phyloP scores from a whole-genome alignment of 2,329 filamentous ascomycete genomes.

The Sarocladium oryzae region DNA sequence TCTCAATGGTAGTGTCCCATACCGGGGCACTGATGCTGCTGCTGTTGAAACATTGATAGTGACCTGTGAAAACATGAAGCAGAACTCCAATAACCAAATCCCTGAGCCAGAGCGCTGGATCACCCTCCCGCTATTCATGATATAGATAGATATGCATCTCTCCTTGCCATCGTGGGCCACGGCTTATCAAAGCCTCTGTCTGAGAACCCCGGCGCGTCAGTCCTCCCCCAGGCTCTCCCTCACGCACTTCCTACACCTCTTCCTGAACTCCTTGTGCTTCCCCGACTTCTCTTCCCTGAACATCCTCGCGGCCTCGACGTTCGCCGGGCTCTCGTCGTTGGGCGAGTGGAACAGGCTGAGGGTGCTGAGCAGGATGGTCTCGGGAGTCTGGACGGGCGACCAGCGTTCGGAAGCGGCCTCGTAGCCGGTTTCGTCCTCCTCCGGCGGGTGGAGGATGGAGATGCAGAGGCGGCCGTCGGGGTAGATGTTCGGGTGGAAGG shows the following conservation, averaged over 20 bases:
- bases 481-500: conserved; percentile 95
- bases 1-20: too few relatives aligned
- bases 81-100: too few relatives aligned
- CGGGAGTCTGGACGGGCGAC: conserved; percentile 90
- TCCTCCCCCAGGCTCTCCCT: conserved; percentile 64
- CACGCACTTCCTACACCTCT: conserved; percentile 69
- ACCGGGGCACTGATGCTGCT: too few relatives aligned
- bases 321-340: conserved; percentile 93
- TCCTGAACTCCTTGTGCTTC: conserved; percentile 65
- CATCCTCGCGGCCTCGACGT: conserved; percentile 85
- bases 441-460: conserved; percentile 90
- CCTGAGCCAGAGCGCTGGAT: too few relatives aligned
- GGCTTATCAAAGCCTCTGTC: too few relatives aligned
- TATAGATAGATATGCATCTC: too few relatives aligned
- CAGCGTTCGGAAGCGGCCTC: conserved; percentile 86
- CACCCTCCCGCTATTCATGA: too few relatives aligned
- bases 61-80: too few relatives aligned
- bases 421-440: conserved; percentile 91
- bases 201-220: neutral
- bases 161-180: too few relatives aligned
- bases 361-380: conserved; percentile 86
- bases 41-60: too few relatives aligned
- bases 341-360: conserved; percentile 89
- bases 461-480: conserved; percentile 85
- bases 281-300: conserved; percentile 71